Conservation (phyloP, 768 basidiomycete genomes). For the Leucosporidium scottii region DNA sequence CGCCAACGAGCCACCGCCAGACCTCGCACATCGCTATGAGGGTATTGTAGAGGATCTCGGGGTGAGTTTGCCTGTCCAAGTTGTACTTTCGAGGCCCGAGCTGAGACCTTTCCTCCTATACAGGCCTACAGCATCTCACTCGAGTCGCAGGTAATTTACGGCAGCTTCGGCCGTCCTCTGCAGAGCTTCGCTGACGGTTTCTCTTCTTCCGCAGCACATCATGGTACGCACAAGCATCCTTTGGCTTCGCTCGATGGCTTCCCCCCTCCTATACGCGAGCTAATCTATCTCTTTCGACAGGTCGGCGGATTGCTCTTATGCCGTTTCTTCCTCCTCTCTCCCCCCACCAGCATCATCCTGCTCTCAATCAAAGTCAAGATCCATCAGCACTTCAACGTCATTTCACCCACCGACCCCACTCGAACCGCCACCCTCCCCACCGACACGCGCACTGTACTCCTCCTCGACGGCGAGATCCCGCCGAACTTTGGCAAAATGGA, state of each 20-base stretch:
- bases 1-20: constrained; percentile 21
- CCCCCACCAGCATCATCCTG: constrained; percentile 19
- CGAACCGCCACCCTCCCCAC: neutral
- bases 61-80: neutral
- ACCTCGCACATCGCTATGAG: constrained; percentile 22
- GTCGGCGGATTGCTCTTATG: constrained; percentile 29
- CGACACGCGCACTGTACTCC: constrained; percentile 15
- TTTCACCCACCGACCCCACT: constrained; percentile 15
- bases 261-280: no score
- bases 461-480: constrained; percentile 23
- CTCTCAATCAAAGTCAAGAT: constrained; percentile 30
- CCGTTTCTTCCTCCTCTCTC: constrained; percentile 26
- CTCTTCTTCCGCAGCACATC: neutral
- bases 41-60: constrained; percentile 21
- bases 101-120: neutral
- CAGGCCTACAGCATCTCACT: neutral
- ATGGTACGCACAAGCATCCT: no score
- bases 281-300: neutral
- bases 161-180: neutral
- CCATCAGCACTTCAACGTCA: constrained; percentile 21
- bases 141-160: neutral
- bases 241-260: no score
- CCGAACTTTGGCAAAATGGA: constrained; percentile 19
- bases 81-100: neutral
- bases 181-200: neutral